Percentiles rank a stretch among this genome's conserved stretches.
Conservation (phyloP, 2,329 filamentous ascomycete genomes). For the Zymoseptoria ardabiliae region DNA sequence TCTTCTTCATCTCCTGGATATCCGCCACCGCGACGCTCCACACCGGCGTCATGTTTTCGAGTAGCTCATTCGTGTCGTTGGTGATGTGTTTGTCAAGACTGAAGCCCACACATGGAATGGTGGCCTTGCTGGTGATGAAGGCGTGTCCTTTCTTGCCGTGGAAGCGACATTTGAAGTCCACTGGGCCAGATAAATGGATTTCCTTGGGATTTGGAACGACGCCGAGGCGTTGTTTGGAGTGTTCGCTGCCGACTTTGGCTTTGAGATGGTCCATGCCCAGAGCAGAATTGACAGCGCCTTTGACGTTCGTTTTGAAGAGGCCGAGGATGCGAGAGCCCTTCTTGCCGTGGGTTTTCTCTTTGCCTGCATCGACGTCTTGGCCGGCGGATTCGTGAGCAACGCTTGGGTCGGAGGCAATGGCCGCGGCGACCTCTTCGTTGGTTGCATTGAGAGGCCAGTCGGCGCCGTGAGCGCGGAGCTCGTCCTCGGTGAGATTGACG, state of each 20-base stretch:
- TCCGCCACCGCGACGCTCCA: conserved; percentile 67
- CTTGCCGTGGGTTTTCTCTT: conserved; percentile 42
- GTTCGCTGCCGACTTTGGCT: conserved; percentile 53
- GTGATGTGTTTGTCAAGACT: conserved; percentile 46
- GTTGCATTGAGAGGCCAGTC: conserved; percentile 55
- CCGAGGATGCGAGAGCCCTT: conserved; percentile 48
- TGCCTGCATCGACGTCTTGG: conserved; percentile 45
- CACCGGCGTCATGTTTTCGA: conserved; percentile 49
- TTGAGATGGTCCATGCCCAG: conserved; percentile 64
- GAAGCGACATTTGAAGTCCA: conserved; percentile 68
- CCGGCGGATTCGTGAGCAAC: conserved; percentile 45
- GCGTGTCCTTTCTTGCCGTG: conserved; percentile 64
- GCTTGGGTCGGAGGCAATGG: conserved; percentile 43
- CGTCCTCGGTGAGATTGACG: conserved; percentile 42
- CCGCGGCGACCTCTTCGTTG: conserved; percentile 57
- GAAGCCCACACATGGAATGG: conserved; percentile 62
- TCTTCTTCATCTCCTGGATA: conserved; percentile 66
- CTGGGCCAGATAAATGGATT: conserved; percentile 51
- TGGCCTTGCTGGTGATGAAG: conserved; percentile 61
- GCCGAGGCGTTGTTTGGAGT: conserved; percentile 64
- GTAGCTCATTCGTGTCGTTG: conserved; percentile 35
- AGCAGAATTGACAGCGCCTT: conserved; percentile 64
- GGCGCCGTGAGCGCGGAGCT: conserved; percentile 47
- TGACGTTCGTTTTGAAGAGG: conserved; percentile 63
- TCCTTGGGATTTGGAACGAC: conserved; percentile 50